These are phyloP conservation scores for Globisporangium nagaii DNA, from an alignment of 352 stramenopile species.

Conservation along the genomic window DNA sequence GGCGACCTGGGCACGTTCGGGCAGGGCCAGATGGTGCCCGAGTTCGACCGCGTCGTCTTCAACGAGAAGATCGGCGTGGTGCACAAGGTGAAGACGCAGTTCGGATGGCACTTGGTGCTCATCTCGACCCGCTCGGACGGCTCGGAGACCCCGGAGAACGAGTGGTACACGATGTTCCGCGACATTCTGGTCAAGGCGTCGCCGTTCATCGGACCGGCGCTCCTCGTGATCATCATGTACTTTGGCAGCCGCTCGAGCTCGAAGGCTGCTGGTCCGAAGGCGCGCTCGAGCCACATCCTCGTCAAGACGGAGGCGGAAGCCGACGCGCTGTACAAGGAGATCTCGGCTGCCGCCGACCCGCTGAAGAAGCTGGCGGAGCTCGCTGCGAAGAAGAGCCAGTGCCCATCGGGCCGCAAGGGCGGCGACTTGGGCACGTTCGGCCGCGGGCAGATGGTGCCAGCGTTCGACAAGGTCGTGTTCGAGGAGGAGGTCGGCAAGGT, in stretches of 20 bases:
- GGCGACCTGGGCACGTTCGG: slow-evolving; percentile 71
- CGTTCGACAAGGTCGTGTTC: slow-evolving; percentile 79
- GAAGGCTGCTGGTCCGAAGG: slow-evolving; percentile 25
- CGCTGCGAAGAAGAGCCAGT: slow-evolving; percentile 67
- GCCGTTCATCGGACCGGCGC: slow-evolving; percentile 42
- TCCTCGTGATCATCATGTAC: slow-evolving; percentile 52
- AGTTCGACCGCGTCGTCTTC: slow-evolving; percentile 74
- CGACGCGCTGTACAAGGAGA: slow-evolving; percentile 50
- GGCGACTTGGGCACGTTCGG: slow-evolving; percentile 66
- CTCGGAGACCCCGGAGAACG: slow-evolving; percentile 20
- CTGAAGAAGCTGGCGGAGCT: slow-evolving; percentile 48
- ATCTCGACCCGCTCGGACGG: slow-evolving; percentile 48
- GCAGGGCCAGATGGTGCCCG: slow-evolving; percentile 67
- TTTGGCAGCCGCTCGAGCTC: slow-evolving; percentile 21
- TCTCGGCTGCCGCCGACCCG: slow-evolving; percentile 45
- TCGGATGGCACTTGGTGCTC: slow-evolving; percentile 62
- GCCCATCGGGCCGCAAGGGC: slow-evolving; percentile 55
- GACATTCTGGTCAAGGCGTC: slow-evolving; percentile 32
- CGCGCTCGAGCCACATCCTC: slow-evolving; percentile 71
- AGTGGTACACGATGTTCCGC: slow-evolving; percentile 28
- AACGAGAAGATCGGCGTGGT: slow-evolving; percentile 58
- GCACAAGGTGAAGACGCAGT: slow-evolving; percentile 84
- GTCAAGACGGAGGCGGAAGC: slow-evolving; percentile 55
- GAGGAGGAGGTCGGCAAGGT: slow-evolving; percentile 52
- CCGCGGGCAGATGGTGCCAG: slow-evolving; percentile 69